These are phyloP conservation scores for Aaosphaeria pasadenensis DNA, from an alignment of 2,329 filamentous ascomycete species.

Conservation along the genomic window DNA sequence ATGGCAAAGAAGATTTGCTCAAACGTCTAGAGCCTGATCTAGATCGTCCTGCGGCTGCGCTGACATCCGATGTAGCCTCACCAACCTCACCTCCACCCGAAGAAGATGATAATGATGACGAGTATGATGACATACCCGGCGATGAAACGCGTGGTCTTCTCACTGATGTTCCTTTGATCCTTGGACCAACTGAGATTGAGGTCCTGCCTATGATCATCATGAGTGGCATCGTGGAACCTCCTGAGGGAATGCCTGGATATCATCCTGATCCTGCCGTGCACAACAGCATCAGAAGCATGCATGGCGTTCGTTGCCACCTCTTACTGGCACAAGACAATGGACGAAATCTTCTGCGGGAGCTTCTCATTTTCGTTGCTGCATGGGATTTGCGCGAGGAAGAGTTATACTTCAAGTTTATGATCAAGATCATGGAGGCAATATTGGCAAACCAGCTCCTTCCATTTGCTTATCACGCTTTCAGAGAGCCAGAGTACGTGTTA, in stretches of 20 bases:
- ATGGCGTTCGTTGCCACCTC: slow-evolving; percentile 86
- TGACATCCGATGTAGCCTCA: slow-evolving; percentile 38
- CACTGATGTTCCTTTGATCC: slow-evolving; percentile 90
- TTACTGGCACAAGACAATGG: slow-evolving; percentile 87
- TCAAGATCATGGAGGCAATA: slow-evolving; percentile 91
- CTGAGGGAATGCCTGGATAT: slow-evolving; percentile 62
- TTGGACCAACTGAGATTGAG: slow-evolving; percentile 93
- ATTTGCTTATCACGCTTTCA: slow-evolving; percentile 86
- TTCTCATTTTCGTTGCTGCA: slow-evolving; percentile 93
- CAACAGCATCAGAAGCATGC: slow-evolving; percentile 68
- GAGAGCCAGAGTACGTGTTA: slow-evolving; percentile 55
- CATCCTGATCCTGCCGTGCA: slow-evolving; percentile 48
- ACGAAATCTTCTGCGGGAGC: slow-evolving; percentile 81
- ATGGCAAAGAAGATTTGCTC: slow-evolving; percentile 51
- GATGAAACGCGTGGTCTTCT: slow-evolving; percentile 79
- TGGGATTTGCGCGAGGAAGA: slow-evolving; percentile 95
- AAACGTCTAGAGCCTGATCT: slow-evolving; percentile 48
- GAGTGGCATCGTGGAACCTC: slow-evolving; percentile 84
- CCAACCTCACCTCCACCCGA: slow-evolving; percentile 44
- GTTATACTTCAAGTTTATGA: slow-evolving; percentile 93
- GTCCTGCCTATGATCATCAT: slow-evolving; percentile 97
- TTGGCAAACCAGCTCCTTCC: slow-evolving; percentile 86
- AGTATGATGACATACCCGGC: slow-evolving; percentile 67
- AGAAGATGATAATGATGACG: slow-evolving; percentile 69
- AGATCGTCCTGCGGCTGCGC: slow-evolving; percentile 34